Base-by-base conservation (phyloP, 2,329 filamentous ascomycete genomes). In the Botrytis aclada region DNA sequence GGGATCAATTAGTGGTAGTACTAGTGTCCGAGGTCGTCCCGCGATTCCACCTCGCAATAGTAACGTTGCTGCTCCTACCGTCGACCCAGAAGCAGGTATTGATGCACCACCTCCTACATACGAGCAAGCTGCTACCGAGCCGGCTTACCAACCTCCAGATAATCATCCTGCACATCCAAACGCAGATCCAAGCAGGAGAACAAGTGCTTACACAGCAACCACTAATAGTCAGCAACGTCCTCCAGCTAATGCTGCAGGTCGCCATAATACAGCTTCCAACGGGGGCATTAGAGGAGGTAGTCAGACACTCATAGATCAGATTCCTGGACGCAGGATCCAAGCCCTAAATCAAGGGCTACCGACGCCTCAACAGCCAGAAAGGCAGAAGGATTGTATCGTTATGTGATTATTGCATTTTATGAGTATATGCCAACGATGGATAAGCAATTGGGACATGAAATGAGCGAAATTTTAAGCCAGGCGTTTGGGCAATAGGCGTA, bases 61-160 rank as follows among this genome's bases (percentile, higher is more conserved):
- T 43, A 60, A 51, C 39, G 29, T 34, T 41, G n/a, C 45, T 22
- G 4, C 78, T 77, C 37, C 69, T 73, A 41, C 63, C 18, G 66
- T 74, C 37, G 78, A 81, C 65, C 77, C 82, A 51, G 82, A 77
- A 72, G 83, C 81, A 65, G 83, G 77, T 69, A 84, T 87, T 37
- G 85, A 89, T 41, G 86, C 84, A 0, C 88, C 89, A 2, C 89
- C 89, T 1, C 90, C 90, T 7, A 86, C 86, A 0, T 92, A 92
- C 77, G 90, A 92, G 79, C 88, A 91, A 80, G 88, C 88, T 29
- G 85, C 88, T 0, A 85, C 83, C 22, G 84, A 85, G 61, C 84
- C 85, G n/a, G 84, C 84, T 3, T 91, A 90, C 75, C 82, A 85
- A 29, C 86, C 87, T 2, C 85, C 87, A 0, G 77, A 79, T 22